Conservation (phyloP, 2,329 filamentous ascomycete species). For the Rhexocercosporidium sp. region DNA sequence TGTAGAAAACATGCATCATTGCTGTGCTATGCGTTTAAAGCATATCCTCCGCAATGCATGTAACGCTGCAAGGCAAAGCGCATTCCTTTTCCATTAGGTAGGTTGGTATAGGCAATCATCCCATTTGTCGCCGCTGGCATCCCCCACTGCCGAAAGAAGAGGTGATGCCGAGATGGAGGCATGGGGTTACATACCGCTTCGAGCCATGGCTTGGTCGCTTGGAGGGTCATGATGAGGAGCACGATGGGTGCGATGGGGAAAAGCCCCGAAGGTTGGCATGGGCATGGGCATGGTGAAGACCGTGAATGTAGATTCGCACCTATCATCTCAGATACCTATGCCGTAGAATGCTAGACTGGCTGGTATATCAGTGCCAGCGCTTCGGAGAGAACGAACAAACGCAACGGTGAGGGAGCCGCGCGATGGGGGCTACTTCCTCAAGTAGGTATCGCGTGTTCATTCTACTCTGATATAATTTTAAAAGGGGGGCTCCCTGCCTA, state of each 20-base stretch:
- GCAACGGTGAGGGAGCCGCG: slow-evolving; percentile 1
- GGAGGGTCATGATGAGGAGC: background rate
- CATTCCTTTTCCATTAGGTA: too few relatives aligned
- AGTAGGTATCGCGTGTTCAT: too few relatives aligned
- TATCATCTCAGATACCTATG: too few relatives aligned
- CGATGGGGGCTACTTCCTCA: background rate
- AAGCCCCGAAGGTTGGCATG: background rate
- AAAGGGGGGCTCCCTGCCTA: slow-evolving; percentile 16
- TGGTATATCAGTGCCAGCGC: background rate
- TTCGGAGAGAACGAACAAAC: background rate
- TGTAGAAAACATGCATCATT: background rate
- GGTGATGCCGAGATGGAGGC: background rate
- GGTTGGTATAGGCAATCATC: background rate
- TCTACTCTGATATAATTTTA: too few relatives aligned
- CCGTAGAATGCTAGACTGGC: too few relatives aligned
- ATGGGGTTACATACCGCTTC: slow-evolving; percentile 3
- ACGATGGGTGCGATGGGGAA: background rate
- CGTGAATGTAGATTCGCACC: too few relatives aligned
- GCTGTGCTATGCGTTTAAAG: background rate
- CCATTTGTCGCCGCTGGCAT: slow-evolving; percentile 1
- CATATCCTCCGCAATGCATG: slow-evolving; percentile 7
- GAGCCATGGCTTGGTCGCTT: background rate
- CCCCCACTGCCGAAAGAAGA: background rate
- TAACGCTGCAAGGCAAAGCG: background rate
- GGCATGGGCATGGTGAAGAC: background rate